phyloP scores from a whole-genome alignment of 1,284 basidiomycete species.

The Ustilago cynodontis region DNA sequence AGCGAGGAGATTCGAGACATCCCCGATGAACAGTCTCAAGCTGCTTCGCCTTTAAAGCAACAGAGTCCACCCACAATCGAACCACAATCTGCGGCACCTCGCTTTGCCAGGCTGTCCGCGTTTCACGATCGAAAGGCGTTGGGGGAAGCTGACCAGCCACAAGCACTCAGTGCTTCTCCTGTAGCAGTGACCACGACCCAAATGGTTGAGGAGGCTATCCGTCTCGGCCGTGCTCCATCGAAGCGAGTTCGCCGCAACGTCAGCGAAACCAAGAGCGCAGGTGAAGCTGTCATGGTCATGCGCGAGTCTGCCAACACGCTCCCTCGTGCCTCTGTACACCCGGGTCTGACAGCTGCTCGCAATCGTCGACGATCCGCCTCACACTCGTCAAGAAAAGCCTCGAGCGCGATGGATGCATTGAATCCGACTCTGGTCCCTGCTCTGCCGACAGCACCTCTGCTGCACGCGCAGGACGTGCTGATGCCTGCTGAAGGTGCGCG shows the following conservation, averaged over 20 bases:
- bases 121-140: conserved; percentile 37
- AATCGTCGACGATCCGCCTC: conserved; percentile 16
- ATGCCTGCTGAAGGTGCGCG: neutral
- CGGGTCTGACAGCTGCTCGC: conserved; percentile 6
- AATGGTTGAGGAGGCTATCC: conserved; percentile 34
- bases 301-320: conserved; percentile 2
- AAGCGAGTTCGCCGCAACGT: conserved; percentile 44
- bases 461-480: neutral
- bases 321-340: neutral
- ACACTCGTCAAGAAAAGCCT: conserved; percentile 13
- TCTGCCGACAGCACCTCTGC: neutral
- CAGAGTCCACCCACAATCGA: neutral
- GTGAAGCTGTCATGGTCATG: conserved; percentile 35
- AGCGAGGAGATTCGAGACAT: conserved; percentile 20
- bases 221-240: conserved; percentile 45
- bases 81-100: neutral
- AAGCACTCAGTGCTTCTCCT: neutral
- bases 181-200: neutral
- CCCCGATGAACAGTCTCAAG: conserved; percentile 14
- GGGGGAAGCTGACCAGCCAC: neutral
- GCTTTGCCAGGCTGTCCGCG: conserved; percentile 35
- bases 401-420: conserved; percentile 2
- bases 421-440: conserved; percentile 24
- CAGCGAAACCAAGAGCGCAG: conserved; percentile 28
- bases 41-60: neutral